These are phyloP conservation scores for Tetrapyrgos nigripes DNA, from an alignment of 1,284 basidiomycete species.

Conservation along the genomic window DNA sequence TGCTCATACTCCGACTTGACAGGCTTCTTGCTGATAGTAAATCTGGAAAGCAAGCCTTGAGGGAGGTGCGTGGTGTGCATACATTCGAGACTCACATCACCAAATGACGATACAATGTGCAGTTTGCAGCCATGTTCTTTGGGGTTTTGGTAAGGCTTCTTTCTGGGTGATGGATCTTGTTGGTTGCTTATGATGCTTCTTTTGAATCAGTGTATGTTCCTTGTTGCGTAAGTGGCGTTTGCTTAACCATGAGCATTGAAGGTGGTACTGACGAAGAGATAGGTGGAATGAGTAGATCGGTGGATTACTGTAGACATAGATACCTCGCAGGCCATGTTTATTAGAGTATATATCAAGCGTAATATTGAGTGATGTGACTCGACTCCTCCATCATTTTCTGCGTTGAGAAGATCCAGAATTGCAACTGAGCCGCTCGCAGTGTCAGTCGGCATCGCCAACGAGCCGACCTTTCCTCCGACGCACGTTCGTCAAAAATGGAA, in stretches of 20 bases:
- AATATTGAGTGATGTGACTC: too few species aligned
- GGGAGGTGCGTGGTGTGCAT: conserved; percentile 64
- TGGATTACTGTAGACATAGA: not conserved
- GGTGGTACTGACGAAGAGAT: conserved; percentile 28
- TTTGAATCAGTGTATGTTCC: conserved; percentile 74
- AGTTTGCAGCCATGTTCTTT: conserved; percentile 90
- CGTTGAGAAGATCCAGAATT: too few species aligned
- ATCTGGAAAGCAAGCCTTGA: conserved; percentile 83
- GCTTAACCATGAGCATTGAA: conserved; percentile 20
- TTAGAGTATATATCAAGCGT: not conserved
- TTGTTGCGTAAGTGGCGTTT: conserved; percentile 76
- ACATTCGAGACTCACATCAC: conserved; percentile 18
- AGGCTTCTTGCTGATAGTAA: conserved; percentile 87
- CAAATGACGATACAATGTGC: conserved; percentile 21
- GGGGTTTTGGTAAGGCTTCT: conserved; percentile 57
- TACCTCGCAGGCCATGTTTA: not conserved
- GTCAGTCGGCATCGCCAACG: not conserved
- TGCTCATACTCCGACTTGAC: conserved; percentile 17
- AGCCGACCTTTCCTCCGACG: not conserved
- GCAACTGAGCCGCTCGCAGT: too few species aligned
- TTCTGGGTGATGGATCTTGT: not conserved
- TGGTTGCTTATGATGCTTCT: not conserved
- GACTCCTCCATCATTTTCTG: too few species aligned
- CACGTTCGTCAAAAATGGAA: not conserved
- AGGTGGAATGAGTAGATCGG: conserved; percentile 85